A percentile compares a stretch with the other conserved stretches of the same genome.
Conservation (phyloP, 306 rosid species). For the Cucurbita pepo region DNA sequence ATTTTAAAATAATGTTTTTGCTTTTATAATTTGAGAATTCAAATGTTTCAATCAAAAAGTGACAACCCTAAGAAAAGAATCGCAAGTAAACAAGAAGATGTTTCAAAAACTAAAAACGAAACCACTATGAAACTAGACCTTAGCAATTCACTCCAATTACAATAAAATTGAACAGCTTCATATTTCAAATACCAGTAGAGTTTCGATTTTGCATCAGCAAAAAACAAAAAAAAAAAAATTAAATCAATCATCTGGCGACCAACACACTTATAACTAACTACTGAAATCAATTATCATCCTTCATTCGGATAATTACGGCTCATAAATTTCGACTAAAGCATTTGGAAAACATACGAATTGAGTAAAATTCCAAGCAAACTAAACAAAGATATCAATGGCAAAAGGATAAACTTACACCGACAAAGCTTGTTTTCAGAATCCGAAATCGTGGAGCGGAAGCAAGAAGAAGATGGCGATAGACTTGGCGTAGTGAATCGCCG, state of each 20-base stretch:
- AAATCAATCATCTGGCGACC: neutral
- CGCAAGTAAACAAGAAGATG: neutral
- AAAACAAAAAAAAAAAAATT: neutral
- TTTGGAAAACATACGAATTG: neutral
- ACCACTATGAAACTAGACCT: too few relatives aligned
- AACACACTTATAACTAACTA: neutral
- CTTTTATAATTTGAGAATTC: too few relatives aligned
- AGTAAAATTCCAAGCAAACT: neutral
- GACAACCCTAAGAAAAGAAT: neutral
- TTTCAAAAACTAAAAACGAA: neutral
- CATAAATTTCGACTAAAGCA: neutral
- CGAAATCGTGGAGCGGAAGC: neutral
- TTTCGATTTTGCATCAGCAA: neutral
- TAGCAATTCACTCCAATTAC: neutral
- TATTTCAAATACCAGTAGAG: neutral
- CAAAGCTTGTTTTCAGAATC: neutral
- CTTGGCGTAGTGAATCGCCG: neutral
- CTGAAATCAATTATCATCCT: neutral
- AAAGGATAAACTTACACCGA: neutral
- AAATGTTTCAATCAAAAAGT: too few relatives aligned
- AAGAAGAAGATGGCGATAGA: neutral
- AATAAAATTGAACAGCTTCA: neutral
- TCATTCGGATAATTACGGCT: neutral
- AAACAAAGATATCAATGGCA: neutral
- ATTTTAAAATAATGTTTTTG: neutral